Base-by-base conservation (phyloP, 345 rosid genomes). In the Sapria himalayana region DNA sequence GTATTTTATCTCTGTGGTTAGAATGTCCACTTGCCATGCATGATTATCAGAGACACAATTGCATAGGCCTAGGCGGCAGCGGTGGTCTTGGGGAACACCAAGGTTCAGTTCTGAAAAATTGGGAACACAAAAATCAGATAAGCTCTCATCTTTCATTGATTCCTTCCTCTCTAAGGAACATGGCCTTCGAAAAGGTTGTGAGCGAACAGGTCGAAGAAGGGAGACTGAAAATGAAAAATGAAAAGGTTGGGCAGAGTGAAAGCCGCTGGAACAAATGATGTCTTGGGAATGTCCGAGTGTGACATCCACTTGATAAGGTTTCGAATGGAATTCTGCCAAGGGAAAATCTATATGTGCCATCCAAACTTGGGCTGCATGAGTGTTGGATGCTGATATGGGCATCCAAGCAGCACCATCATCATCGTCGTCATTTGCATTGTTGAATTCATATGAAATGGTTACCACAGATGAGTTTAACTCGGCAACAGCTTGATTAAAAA, bases 401-500 rank as follows among this genome's bases (percentile, higher is more conserved):
- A 64, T 64, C 89, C 89, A 81, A 16, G 62, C 41, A 47, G 74
- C 64, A 65, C 62, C 60, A 31, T 50, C 59, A 33, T 43, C 74
- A 24, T n/a, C n/a, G n/a, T n/a, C n/a, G n/a, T n/a, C n/a, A n/a
- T n/a, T n/a, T n/a, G n/a, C n/a, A n/a, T 46, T 45, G 43, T 23
- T 43, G 34, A 43, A 51, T 39, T 45, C 58, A 60, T 51, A 65
- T 48, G 64, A 52, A 60, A 78, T 36, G 0, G 35, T 48, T 19
- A 81, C 62, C 9, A 81, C 69, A 19, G 78, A 59, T 20, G 77
- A 60, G 65, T 60, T 72, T 33, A 89, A 70, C 53, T 91, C 91
- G 54, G 62, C 48, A 42, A 89, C 91, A 35, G 62, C 63, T 64
- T 78, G 74, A 68, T 72, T 70, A 41, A 86, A 86, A 65, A 63